These are phyloP conservation scores for Cladophialophora yegresii DNA, from an alignment of 2,329 filamentous ascomycete genomes.

Conservation along the genomic window DNA sequence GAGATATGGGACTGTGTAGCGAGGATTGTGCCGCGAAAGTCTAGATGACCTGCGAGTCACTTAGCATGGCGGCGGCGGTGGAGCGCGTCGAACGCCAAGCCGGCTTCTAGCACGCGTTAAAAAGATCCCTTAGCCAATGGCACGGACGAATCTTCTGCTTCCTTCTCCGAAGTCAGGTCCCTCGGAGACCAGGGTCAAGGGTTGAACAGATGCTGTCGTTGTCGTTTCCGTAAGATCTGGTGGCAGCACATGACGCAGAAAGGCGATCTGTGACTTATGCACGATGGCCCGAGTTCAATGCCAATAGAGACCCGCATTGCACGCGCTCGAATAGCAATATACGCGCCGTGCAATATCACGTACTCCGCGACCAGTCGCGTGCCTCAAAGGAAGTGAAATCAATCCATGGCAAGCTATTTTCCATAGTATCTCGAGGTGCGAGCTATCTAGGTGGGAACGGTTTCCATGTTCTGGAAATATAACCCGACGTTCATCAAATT, in stretches of 20 bases:
- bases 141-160: not conserved
- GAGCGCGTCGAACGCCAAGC: not conserved
- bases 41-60: not conserved
- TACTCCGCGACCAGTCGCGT: slow-evolving; percentile 1
- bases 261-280: not conserved
- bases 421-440: not conserved
- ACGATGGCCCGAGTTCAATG: not conserved
- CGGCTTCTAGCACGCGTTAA: slow-evolving; percentile 4
- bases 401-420: not conserved
- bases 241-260: slow-evolving; percentile 5
- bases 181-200: not conserved
- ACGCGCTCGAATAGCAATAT: slow-evolving; percentile 1
- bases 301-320: not conserved
- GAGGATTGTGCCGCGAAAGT: slow-evolving; percentile 13
- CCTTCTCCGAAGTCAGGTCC: not conserved
- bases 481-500: not conserved
- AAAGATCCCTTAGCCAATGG: not conserved
- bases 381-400: not conserved
- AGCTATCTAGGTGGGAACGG: not conserved
- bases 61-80: not conserved
- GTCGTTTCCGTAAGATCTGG: slow-evolving; percentile 3
- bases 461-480: not conserved
- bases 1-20: slow-evolving; percentile 19
- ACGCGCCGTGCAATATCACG: slow-evolving; percentile 4
- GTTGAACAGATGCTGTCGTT: not conserved